Base-by-base conservation (phyloP, 495 filamentous ascomycete genomes). In the Talaromyces thailandensis region DNA sequence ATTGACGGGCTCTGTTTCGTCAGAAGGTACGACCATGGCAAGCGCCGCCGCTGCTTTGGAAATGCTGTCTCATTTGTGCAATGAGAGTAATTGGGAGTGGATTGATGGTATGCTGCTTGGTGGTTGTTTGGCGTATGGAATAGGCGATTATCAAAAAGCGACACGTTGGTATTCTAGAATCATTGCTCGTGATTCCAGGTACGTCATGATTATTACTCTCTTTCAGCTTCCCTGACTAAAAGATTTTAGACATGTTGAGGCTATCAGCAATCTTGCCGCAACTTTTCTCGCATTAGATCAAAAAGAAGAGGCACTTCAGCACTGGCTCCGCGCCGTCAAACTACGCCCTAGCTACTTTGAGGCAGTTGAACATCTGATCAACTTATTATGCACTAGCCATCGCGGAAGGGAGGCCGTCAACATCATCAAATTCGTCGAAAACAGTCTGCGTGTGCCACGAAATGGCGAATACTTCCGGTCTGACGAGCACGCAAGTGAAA, bases 311-410 rank as follows among this genome's bases (percentile, higher is more conserved):
- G 94, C 94, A 16, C 86, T 95, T 70, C 80, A 86, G 59, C 82
- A 95, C 70, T 99, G 94, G 95, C 73, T 88, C 56, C 85, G 84
- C 58, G 91, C 91, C 16, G 86, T 99, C 32, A 90, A 85, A 66
- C 76, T 89, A 50, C 86, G 91, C 4, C 94, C 94, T 2, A 91
- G 86, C 71, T 96, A 94, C 74, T 90, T 99, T 64, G 94, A 99
- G 77, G 95, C 94, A 14, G 92, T 95, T 16, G 94, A 99, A 71
- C 94, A 98, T 79, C 82, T 99, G 3, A 88, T 98, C 29, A 91
- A 92, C 6, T 77, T 99, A 31, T 72, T 97, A 24, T 96, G 91
- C 71, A 87, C 84, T 60, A 89, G 85, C 55, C 87, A 94, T 59
- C 83, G 93, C 63, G 89, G 86, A 29, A 86, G 83, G 67, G 92